These are phyloP conservation scores for Zelonia costaricensis DNA, from an alignment of 208 protist species.

Conservation along the genomic window DNA sequence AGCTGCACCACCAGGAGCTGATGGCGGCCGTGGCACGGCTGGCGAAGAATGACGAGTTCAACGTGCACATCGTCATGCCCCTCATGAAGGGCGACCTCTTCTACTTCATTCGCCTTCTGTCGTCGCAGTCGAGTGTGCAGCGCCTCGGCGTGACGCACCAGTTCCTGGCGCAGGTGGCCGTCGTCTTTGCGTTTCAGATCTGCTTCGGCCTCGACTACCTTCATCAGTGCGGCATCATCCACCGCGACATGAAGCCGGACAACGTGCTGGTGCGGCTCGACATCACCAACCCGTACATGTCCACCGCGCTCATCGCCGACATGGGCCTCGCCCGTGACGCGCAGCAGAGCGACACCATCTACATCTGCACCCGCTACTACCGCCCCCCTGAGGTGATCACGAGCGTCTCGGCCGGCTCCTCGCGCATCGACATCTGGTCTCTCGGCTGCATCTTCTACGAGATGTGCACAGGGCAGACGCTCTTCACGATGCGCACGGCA, in stretches of 20 bases:
- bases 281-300: slow-evolving; percentile 58
- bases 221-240: slow-evolving; percentile 90
- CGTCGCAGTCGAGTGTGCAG: slow-evolving; percentile 20
- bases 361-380: slow-evolving; percentile 97
- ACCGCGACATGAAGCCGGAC: slow-evolving; percentile 97
- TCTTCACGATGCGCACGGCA: slow-evolving; percentile 90
- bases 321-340: slow-evolving; percentile 87
- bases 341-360: slow-evolving; percentile 83
- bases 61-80: slow-evolving; percentile 91
- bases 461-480: slow-evolving; percentile 88
- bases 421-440: slow-evolving; percentile 93
- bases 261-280: slow-evolving; percentile 95
- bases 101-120: slow-evolving; percentile 65
- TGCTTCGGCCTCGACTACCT: slow-evolving; percentile 90
- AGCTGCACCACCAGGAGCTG: slow-evolving; percentile 49
- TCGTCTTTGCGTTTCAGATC: slow-evolving; percentile 87
- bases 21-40: slow-evolving; percentile 26
- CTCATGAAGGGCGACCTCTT: slow-evolving; percentile 85
- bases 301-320: slow-evolving; percentile 79
- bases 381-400: slow-evolving; percentile 95
- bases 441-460: slow-evolving; percentile 96
- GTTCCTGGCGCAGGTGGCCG: slow-evolving; percentile 59
- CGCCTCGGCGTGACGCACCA: slow-evolving; percentile 30
- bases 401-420: slow-evolving; percentile 60
- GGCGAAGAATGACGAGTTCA: slow-evolving; percentile 49